A percentile compares a stretch with the other conserved stretches of the same genome.
Conservation (phyloP, 2,329 filamentous ascomycete genomes). For the Paraconiothyrium brasiliense region DNA sequence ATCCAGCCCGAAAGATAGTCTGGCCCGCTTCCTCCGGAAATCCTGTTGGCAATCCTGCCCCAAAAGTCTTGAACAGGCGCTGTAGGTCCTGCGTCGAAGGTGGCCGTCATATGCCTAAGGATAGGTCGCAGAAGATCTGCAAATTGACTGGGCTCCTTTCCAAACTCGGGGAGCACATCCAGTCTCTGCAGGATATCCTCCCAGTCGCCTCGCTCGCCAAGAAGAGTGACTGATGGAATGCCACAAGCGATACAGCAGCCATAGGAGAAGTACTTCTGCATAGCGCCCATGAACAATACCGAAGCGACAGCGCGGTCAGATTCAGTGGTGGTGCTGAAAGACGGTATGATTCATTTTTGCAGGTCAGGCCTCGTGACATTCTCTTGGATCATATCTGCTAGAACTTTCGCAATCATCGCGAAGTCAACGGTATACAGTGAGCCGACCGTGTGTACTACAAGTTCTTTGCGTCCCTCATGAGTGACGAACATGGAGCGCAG, state of each 20-base stretch:
- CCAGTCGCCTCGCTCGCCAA: constrained; percentile 61
- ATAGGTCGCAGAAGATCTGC: neutral
- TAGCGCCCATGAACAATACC: constrained; percentile 61
- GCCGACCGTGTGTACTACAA: neutral
- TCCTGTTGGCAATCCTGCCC: neutral
- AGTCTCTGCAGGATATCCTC: constrained; percentile 53
- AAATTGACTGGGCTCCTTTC: constrained; percentile 46
- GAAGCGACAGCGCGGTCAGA: constrained; percentile 55
- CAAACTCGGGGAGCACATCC: constrained; percentile 56
- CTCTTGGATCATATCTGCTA: constrained; percentile 53
- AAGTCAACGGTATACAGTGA: constrained; percentile 25
- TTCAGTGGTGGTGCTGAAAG: constrained; percentile 61
- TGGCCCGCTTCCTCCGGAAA: neutral
- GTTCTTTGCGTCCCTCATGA: constrained; percentile 33
- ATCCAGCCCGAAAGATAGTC: constrained; percentile 13
- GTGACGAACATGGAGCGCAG: constrained; percentile 34
- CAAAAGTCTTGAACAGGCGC: constrained; percentile 9
- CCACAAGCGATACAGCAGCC: constrained; percentile 52
- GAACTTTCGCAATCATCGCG: constrained; percentile 23
- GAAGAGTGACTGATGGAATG: constrained; percentile 62
- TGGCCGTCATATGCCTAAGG: neutral
- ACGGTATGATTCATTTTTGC: constrained; percentile 60
- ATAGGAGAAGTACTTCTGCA: constrained; percentile 61
- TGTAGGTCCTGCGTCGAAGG: neutral
- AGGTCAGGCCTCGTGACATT: constrained; percentile 55